Conservation (phyloP, 495 filamentous ascomycete genomes). For the Sphaerosporella brunnea region DNA sequence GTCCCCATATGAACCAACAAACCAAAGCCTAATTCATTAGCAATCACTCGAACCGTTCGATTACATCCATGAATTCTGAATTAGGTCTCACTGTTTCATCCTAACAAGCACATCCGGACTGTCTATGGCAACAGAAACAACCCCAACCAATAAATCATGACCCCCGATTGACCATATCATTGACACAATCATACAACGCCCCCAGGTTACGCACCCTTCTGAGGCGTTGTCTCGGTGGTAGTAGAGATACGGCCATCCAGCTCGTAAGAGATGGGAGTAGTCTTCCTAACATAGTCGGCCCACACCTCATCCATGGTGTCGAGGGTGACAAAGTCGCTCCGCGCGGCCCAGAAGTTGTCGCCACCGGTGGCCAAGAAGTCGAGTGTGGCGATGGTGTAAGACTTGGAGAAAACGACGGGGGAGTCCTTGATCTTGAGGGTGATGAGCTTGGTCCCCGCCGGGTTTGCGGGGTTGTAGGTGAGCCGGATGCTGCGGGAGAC, state of each 20-base stretch:
- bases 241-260: conserved; percentile 34
- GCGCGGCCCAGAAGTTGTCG: conserved; percentile 33
- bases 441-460: conserved; percentile 28
- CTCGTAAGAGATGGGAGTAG: conserved; percentile 32
- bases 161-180: no score
- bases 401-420: conserved; percentile 24
- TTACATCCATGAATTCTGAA: no score
- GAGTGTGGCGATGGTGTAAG: conserved; percentile 36
- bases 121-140: no score
- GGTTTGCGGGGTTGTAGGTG: conserved; percentile 30
- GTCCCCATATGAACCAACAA: no score
- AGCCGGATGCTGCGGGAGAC: conserved; percentile 33
- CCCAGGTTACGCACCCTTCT: conserved; percentile 4
- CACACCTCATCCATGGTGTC: conserved; percentile 38
- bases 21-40: no score
- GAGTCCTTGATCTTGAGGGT: conserved; percentile 29
- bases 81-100: no score
- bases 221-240: conserved; percentile 20
- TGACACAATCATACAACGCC: no score
- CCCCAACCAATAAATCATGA: no score
- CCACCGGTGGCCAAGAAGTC: conserved; percentile 40
- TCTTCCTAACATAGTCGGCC: conserved; percentile 29
- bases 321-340: conserved; percentile 28
- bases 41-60: no score
- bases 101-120: no score